Evolutionary conservation across 192 early-diverging fungal genomes (phyloP), one percentile per base, ranked within the genome.

Genomic region (Linnemannia exigua): DNA sequence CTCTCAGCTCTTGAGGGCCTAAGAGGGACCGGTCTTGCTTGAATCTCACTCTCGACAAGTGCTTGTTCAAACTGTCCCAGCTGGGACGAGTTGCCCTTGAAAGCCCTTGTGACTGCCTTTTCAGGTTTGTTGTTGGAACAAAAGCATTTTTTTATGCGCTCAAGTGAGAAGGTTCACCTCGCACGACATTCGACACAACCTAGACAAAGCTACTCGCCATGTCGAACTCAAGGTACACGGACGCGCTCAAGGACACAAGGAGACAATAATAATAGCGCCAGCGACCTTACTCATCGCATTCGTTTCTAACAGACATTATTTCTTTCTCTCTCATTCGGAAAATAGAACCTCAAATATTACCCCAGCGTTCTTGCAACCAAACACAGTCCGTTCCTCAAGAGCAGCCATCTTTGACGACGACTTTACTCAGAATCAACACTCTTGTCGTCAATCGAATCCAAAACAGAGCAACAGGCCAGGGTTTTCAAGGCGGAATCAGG

Each of bases 311-410:
- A 44, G n/a, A 25, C n/a, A 5, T 3, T 6, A 20, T 54, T 3
- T 2, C 58, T 31, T 31, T 28, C 58, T 14, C 12, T 22, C n/a
- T 54, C 52, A 54, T 52, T 25, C n/a, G 54, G 9, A 58, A 58
- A 73, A 73, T 46, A 68, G 61, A 41, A 36, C 22, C 35, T 36
- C 35, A 19, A 82, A 76, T 28, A 31, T 22, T 28, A 74, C 67
- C n/a, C 80, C 74, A 33, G 67, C 77, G 20, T 85, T 79, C 61
- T 31, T 85, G 5, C 82, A 85, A 20, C 82, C 82, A 25, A 79
- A 79, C 61, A 85, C 77, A 20, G 74, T 76, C 1, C 66, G 74
- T 31, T 76, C 82, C 0, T 85, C 82, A 41, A 38, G 82, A 22
- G 82, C 77, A 14, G 72, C 76, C 31, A 85, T 85, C 67, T 85